Evolutionary conservation across 192 early-diverging fungal genomes (phyloP), one percentile per base, ranked within the genome.

Genomic region (Phlyctochytrium bullatum): DNA sequence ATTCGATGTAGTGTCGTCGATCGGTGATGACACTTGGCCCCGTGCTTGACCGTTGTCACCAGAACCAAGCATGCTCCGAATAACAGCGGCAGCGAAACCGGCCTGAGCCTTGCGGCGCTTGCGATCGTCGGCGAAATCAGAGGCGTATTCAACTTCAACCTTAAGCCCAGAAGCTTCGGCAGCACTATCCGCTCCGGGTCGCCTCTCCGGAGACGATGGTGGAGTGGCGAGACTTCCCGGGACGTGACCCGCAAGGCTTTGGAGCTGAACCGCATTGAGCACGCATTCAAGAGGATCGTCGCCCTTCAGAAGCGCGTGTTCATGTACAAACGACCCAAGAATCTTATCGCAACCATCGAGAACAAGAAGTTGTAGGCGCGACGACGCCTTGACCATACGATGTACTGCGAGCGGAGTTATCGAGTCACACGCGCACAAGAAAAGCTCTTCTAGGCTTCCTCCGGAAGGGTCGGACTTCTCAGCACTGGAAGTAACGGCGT

Each of bases 261-360:
- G 30, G 4, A 29, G 33, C 3, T 28, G 30, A 64, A 52, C 61
- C 0, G 33, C 50, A 27, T 83, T 78, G 24, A 80, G 66, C 3
- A 73, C 33, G 57, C 82, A 83, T 40, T 77, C 76, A 12, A 83
- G 61, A 32, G 17, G 16, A 10, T 78, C 76, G 52, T 80, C 76
- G 0, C 53, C 67, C 24, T 72, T 47, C 30, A 63, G 59, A 3
- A 59, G 62, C 14, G 82, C 76, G 34, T 70, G 69, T 12, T 30
- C 34, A 28, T 80, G 71, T 25, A 83, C 67, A 36, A 66, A 80
- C 16, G 73, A 63, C 14, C 69, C 67, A 12, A 71, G 30, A n/a
- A 83, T 63, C 28, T 58, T 40, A 12, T 80, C 82, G 54, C 82
- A 83, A 27, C 82, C 82, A 65, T 83, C 82, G 58, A 83, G 36